Conservation (phyloP, 2,329 filamentous ascomycete genomes). For the Penicillium sp. region DNA sequence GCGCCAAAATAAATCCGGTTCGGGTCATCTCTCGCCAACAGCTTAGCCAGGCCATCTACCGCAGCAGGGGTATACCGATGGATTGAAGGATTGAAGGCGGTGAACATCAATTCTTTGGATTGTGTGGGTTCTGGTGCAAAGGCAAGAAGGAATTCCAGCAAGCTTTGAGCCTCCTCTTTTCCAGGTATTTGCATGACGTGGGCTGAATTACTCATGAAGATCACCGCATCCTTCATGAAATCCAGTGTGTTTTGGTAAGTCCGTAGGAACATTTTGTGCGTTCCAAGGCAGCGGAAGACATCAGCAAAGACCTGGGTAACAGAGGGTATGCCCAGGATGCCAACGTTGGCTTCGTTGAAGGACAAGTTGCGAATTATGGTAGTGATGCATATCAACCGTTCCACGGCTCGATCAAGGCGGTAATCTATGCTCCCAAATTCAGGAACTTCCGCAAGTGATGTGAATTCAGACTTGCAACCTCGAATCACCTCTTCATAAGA, state of each 20-base stretch:
- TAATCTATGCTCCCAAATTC: constrained; percentile 76
- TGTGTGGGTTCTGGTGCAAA: constrained; percentile 76
- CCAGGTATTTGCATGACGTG: constrained; percentile 77
- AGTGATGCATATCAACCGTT: constrained; percentile 84
- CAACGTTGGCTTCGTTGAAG: constrained; percentile 77
- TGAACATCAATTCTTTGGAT: constrained; percentile 67
- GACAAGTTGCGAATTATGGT: constrained; percentile 92
- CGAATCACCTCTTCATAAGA: constrained; percentile 87
- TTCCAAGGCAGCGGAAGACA: constrained; percentile 83
- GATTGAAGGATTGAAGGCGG: constrained; percentile 74
- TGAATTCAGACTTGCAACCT: constrained; percentile 72
- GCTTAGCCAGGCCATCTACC: constrained; percentile 85
- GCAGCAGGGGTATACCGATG: constrained; percentile 90
- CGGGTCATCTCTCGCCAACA: constrained; percentile 89
- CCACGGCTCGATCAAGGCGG: constrained; percentile 81
- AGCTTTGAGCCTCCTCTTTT: constrained; percentile 80
- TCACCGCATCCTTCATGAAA: constrained; percentile 94
- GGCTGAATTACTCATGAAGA: constrained; percentile 85
- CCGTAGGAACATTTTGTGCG: constrained; percentile 80
- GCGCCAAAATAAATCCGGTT: constrained; percentile 82
- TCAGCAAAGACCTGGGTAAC: constrained; percentile 83
- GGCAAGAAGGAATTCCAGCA: constrained; percentile 85
- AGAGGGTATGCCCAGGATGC: constrained; percentile 69
- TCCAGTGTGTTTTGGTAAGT: constrained; percentile 84
- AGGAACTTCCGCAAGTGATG: constrained; percentile 69